Evolutionary conservation across 495 filamentous ascomycete species (phyloP), one percentile per base, ranked within the genome.

Genomic region (Hyaloscypha variabilis): DNA sequence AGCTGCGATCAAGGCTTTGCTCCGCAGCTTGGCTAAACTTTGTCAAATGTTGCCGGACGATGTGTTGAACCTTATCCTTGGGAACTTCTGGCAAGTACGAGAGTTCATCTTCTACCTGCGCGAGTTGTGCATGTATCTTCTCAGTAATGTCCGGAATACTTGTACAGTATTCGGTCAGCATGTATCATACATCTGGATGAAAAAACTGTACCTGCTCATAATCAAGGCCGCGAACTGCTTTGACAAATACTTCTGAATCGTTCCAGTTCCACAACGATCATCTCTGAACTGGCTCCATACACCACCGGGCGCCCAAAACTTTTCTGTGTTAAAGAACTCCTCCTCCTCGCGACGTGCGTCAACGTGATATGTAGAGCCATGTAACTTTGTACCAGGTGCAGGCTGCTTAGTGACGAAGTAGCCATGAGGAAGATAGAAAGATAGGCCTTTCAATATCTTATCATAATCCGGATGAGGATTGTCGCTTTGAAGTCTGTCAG

Each of bases 391-490:
- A 52, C 74, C 61, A 8, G 49, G 82, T 74, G 87, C 58, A 0
- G 81, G 79, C n/a, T 84, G 84, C 57, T 85, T 86, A 0, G 85
- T 87, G 23, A 91, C 84, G 60, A 85, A 90, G 42, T 89, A 80
- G 0, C 89, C 89, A 0, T 90, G 81, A 46, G 8, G 42, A 62
- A 89, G n/a, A n/a, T n/a, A n/a, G n/a, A 88, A 19, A 74, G 74
- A 25, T 78, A 53, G 6, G 75, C 75, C 4, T 75, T 42, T 0
- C 87, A 95, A 75, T 53, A 91, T 87, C 0, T 80, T 73, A 0
- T 82, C 62, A 84, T 89, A 91, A 24, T 85, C 83, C 0, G 70
- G 60, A 29, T 86, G 73, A 0, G 71, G 72, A n/a, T 83, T 79
- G 0, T 76, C 78, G 0, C 66, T 57, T 1, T 85, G 81, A 46